phyloP scores from a whole-genome alignment of 495 filamentous ascomycete genomes.

The Neurospora sp. region DNA sequence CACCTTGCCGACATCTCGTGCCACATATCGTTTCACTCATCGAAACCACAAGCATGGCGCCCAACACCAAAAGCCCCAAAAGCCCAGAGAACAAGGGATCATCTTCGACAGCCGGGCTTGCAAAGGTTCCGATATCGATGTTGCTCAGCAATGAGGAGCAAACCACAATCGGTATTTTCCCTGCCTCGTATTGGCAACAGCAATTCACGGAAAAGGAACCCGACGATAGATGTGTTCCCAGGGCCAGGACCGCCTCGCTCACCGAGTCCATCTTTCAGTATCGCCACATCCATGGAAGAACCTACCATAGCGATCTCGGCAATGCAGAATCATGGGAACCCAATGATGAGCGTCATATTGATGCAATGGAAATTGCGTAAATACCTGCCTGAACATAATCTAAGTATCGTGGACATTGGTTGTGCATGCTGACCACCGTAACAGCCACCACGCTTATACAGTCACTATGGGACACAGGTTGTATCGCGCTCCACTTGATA shows the following conservation, averaged over 20 bases:
- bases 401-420: conserved; percentile 1
- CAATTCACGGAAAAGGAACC: neutral
- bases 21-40: neutral
- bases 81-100: neutral
- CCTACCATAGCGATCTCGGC: conserved; percentile 20
- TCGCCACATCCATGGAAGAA: conserved; percentile 31
- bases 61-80: no score
- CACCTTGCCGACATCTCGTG: neutral
- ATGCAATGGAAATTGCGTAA: conserved; percentile 15
- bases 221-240: neutral
- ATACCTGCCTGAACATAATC: conserved; percentile 18
- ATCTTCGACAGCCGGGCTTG: neutral
- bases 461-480: conserved; percentile 40
- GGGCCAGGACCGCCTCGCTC: conserved; percentile 31
- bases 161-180: neutral
- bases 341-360: conserved; percentile 17
- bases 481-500: conserved; percentile 37
- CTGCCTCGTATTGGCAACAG: neutral
- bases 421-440: neutral
- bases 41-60: neutral
- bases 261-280: conserved; percentile 36
- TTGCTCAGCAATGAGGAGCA: neutral
- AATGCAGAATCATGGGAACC: conserved; percentile 9
- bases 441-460: conserved; percentile 12
- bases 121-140: neutral